phyloP scores from a whole-genome alignment of 352 stramenopile species.

The Globisporangium rhizosaccharum region DNA sequence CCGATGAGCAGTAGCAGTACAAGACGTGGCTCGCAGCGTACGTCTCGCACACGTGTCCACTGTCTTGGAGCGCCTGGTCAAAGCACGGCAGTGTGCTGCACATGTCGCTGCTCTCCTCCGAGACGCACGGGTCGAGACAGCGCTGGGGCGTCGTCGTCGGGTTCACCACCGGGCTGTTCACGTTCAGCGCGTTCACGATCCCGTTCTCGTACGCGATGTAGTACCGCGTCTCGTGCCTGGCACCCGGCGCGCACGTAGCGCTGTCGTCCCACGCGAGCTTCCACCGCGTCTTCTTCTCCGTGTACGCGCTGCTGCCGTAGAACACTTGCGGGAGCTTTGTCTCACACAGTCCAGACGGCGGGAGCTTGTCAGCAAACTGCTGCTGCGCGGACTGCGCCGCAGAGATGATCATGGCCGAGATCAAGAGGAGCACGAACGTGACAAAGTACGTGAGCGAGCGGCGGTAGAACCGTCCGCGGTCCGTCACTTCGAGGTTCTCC shows the following conservation, averaged over 20 bases:
- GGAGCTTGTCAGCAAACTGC: conserved; percentile 64
- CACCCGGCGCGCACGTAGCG: conserved; percentile 28
- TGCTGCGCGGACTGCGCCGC: conserved; percentile 64
- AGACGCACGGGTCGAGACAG: conserved; percentile 57
- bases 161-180: background rate
- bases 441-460: conserved; percentile 65
- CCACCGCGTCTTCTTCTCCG: conserved; percentile 24
- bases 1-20: conserved; percentile 65
- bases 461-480: conserved; percentile 46
- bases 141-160: conserved; percentile 15
- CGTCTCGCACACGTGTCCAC: conserved; percentile 40
- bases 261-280: conserved; percentile 55
- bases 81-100: conserved; percentile 72
- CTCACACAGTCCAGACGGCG: conserved; percentile 51
- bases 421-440: conserved; percentile 65
- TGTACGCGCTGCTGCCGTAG: conserved; percentile 35
- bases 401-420: conserved; percentile 75
- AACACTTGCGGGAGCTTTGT: conserved; percentile 47
- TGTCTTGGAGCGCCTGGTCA: conserved; percentile 26
- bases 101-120: conserved; percentile 35
- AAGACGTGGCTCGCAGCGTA: conserved; percentile 58
- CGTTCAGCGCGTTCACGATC: conserved; percentile 11
- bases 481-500: conserved; percentile 79
- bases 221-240: conserved; percentile 26
- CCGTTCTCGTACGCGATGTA: conserved; percentile 60